Conservation (phyloP, 345 rosid genomes). For the Melastoma malabathricum region DNA sequence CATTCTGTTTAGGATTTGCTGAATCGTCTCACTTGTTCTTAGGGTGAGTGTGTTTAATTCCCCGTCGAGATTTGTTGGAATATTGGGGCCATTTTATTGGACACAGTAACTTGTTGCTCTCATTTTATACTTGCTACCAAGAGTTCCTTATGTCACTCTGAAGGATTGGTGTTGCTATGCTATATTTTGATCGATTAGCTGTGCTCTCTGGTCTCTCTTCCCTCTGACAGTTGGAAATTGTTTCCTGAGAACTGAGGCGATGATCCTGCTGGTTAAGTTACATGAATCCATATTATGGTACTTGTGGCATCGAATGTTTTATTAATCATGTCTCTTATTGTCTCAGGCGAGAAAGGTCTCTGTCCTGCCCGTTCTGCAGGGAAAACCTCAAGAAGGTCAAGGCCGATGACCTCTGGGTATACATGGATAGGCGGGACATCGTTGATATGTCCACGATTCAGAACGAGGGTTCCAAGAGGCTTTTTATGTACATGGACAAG, state of each 20-base stretch:
- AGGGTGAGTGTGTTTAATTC: not conserved
- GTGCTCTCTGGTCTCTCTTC: too few species aligned
- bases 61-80: not conserved
- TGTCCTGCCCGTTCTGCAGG: constrained; percentile 76
- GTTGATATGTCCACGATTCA: constrained; percentile 24
- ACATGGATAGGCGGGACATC: constrained; percentile 29
- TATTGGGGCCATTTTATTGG: not conserved
- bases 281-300: too few species aligned
- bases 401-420: constrained; percentile 62
- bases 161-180: too few species aligned
- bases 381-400: constrained; percentile 46
- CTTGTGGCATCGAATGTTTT: too few species aligned
- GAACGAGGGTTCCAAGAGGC: constrained; percentile 38
- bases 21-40: not conserved
- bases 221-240: too few species aligned
- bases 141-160: too few species aligned
- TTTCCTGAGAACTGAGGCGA: too few species aligned
- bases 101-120: too few species aligned
- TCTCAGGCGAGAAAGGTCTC: constrained; percentile 50
- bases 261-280: too few species aligned
- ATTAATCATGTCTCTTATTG: constrained; percentile 5
- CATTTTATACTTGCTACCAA: too few species aligned
- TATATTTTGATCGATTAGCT: too few species aligned
- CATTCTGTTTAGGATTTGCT: not conserved
- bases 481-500: constrained; percentile 53